phyloP scores from a whole-genome alignment of 441 rosid species.

The Corymbia citriodora region DNA sequence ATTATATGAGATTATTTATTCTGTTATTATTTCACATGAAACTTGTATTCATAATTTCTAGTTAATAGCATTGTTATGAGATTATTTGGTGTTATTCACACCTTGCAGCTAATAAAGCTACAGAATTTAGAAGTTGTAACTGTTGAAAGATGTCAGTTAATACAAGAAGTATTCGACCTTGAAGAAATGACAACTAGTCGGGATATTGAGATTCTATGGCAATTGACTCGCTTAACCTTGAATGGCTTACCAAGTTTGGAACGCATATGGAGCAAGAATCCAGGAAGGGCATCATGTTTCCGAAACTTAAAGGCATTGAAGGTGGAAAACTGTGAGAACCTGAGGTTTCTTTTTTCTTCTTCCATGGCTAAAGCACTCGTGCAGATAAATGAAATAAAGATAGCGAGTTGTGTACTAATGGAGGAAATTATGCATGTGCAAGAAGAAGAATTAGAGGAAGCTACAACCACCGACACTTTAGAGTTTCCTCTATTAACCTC shows the following conservation, averaged over 20 bases:
- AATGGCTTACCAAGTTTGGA: not conserved
- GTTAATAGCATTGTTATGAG: not conserved
- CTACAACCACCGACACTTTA: fast-evolving
- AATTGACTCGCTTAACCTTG: not conserved
- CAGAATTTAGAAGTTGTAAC: not conserved
- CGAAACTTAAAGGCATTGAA: not conserved
- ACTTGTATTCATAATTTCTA: fast-evolving
- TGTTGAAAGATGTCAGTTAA: fast-evolving
- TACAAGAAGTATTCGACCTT: not conserved
- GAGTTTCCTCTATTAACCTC: not conserved
- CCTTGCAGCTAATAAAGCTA: not conserved
- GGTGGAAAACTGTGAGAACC: not conserved
- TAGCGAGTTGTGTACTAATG: fast-evolving
- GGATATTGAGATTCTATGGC: fast-evolving
- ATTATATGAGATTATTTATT: fast-evolving
- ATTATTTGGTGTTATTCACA: fast-evolving
- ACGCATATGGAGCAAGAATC: not conserved
- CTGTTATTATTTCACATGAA: not conserved
- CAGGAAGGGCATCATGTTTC: fast-evolving
- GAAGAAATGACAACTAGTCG: fast-evolving
- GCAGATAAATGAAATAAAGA: not conserved
- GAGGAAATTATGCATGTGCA: not conserved
- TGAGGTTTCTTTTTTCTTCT: not conserved
- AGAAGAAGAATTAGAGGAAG: not conserved
- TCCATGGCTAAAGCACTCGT: not conserved